Conservation (phyloP, 2,329 filamentous ascomycete species). For the Tolypocladium album region DNA sequence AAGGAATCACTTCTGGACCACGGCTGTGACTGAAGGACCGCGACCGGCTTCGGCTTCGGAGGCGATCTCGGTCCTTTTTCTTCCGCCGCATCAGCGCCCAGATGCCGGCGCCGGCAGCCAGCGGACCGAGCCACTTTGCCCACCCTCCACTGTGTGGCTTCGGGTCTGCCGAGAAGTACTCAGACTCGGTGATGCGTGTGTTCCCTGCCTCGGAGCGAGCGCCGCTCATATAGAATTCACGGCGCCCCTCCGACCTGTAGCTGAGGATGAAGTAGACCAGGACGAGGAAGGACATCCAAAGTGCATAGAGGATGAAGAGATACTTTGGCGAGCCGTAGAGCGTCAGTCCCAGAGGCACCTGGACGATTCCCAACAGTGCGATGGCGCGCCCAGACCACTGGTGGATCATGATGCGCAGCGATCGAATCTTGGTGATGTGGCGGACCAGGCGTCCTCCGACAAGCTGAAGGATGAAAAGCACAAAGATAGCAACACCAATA, state of each 20-base stretch:
- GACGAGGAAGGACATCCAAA: slow-evolving; percentile 66
- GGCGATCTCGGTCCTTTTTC: slow-evolving; percentile 28
- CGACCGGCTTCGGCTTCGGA: slow-evolving; percentile 29
- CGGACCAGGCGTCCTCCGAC: slow-evolving; percentile 56
- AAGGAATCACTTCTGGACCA: slow-evolving; percentile 39
- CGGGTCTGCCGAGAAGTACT: slow-evolving; percentile 24
- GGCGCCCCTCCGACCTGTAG: slow-evolving; percentile 50
- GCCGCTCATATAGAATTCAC: slow-evolving; percentile 44
- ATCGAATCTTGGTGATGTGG: slow-evolving; percentile 36
- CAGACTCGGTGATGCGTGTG: slow-evolving; percentile 28
- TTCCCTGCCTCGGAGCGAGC: slow-evolving; percentile 40
- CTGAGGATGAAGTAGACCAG: slow-evolving; percentile 70
- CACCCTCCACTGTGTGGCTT: slow-evolving; percentile 18
- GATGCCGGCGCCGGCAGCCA: slow-evolving; percentile 40
- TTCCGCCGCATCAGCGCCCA: slow-evolving; percentile 35
- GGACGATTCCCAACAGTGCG: slow-evolving; percentile 71
- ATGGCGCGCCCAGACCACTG: slow-evolving; percentile 76
- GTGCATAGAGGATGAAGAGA: slow-evolving; percentile 74
- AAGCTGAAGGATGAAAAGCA: slow-evolving; percentile 59
- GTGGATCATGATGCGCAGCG: slow-evolving; percentile 57
- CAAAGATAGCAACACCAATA: slow-evolving; percentile 71
- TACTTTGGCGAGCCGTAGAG: slow-evolving; percentile 83
- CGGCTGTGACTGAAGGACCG: slow-evolving; percentile 24
- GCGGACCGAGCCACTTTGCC: slow-evolving; percentile 38
- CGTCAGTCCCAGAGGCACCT: slow-evolving; percentile 81